Evolutionary conservation across 2,329 filamentous ascomycete species (phyloP), one percentile per base, ranked within the genome.

Genomic region (Onygena corvina): DNA sequence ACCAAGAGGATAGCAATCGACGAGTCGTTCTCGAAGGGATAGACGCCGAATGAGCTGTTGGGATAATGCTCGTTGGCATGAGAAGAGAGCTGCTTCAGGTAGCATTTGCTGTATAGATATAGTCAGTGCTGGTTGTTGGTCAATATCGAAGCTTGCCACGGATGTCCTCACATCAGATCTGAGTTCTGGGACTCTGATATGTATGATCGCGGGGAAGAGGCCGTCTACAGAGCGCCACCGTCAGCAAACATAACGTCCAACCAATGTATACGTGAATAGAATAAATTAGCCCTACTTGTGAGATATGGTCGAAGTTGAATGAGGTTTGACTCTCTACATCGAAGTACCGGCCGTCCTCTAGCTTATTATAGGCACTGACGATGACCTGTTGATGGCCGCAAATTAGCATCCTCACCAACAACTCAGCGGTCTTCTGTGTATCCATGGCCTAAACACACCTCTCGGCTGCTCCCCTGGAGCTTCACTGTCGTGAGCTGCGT

Each of bases 41-140:
- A 95, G 45, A 86, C 86, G 57, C 89, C 87, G 58, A 84, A 83
- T 9, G 84, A 80, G 48, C 83, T 84, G 59, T 79, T 83, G 7
- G 86, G 81, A 65, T 89, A 98, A 71, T 98, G 92, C 66, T 98
- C 92, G 57, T 79, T 74, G 50, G 87, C 81, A 63, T 96, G 90
- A 30, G 76, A 69, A 20, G 76, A 73, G 45, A 98, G 70, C 60
- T 78, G 79, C 68, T 92, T 93, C 58, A 89, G 69, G 16, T 90
- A 81, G 25, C 86, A 90, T 73, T 90, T 88, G 50, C 86, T 92
- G 61, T 29, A 48, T 49, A 11, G 27, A 44, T 12, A n/a, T 11
- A 4, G 21, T 42, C 21, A 46, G 29, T 31, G 14, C 14, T 20
- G 20, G 27, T 11, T 14, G 7, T 29, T 8, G 20, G 9, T 35